phyloP scores from a whole-genome alignment of 192 early-diverging fungal species.

The Gaertneriomyces sp. region DNA sequence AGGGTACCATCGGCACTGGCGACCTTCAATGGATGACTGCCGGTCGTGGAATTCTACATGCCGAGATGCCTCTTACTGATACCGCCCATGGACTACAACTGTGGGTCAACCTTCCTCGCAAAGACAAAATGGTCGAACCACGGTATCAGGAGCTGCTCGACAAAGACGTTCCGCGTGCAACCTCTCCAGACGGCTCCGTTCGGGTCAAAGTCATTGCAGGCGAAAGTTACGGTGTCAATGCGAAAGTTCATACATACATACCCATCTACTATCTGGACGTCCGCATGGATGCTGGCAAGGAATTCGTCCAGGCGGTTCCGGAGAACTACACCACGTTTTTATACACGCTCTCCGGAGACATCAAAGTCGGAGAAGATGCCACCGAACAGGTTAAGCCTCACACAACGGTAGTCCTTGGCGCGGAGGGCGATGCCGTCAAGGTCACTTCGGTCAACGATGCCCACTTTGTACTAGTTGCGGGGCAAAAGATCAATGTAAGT shows the following conservation, averaged over 20 bases:
- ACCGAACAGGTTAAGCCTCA: constrained; percentile 34
- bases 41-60: constrained; percentile 62
- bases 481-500: constrained; percentile 38
- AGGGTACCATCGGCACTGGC: constrained; percentile 42
- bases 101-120: constrained; percentile 75
- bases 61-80: constrained; percentile 46
- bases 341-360: constrained; percentile 57
- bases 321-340: constrained; percentile 55
- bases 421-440: constrained; percentile 36
- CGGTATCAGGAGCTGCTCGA: constrained; percentile 53
- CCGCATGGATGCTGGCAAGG: constrained; percentile 53
- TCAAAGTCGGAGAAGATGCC: constrained; percentile 47
- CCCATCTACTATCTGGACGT: constrained; percentile 81
- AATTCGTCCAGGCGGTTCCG: constrained; percentile 58
- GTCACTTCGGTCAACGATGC: constrained; percentile 43
- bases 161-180: constrained; percentile 60
- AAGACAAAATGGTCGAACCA: constrained; percentile 61
- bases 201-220: constrained; percentile 85
- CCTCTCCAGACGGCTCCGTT: constrained; percentile 44
- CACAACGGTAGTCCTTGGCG: constrained; percentile 43
- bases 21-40: constrained; percentile 69
- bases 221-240: constrained; percentile 65
- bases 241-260: constrained; percentile 68
- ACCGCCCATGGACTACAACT: constrained; percentile 52
- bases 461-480: constrained; percentile 62